phyloP scores from a whole-genome alignment of 805 yeast genomes.

The Cyberlindnera amylophila region DNA sequence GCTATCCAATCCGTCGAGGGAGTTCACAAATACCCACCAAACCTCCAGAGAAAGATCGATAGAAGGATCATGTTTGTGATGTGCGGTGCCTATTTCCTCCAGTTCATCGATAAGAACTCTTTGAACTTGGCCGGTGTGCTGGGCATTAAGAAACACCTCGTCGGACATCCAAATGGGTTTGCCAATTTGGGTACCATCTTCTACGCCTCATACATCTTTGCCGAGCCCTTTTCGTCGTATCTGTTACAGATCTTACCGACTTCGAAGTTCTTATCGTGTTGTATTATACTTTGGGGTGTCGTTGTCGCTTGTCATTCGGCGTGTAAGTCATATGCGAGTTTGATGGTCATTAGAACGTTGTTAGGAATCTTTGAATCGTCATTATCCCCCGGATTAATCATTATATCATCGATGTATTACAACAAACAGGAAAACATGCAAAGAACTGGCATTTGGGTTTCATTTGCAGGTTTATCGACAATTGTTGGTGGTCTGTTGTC shows the following conservation, averaged over 20 bases:
- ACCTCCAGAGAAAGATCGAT: slow-evolving; percentile 41
- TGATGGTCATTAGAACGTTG: slow-evolving; percentile 52
- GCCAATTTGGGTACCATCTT: slow-evolving; percentile 51
- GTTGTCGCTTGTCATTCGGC: slow-evolving; percentile 50
- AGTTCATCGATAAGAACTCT: slow-evolving; percentile 57
- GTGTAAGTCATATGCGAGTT: slow-evolving; percentile 46
- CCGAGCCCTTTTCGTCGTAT: slow-evolving; percentile 48
- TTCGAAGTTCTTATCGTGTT: slow-evolving; percentile 45
- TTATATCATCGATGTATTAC: slow-evolving; percentile 62
- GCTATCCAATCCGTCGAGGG: slow-evolving; percentile 3
- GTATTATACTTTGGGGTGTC: slow-evolving; percentile 51
- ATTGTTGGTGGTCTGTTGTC: slow-evolving; percentile 44
- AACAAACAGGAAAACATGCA: slow-evolving; percentile 47
- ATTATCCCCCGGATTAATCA: slow-evolving; percentile 52
- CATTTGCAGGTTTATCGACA: slow-evolving; percentile 51
- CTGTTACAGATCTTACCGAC: slow-evolving; percentile 50
- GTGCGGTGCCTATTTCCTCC: slow-evolving; percentile 51
- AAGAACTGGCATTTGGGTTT: slow-evolving; percentile 53
- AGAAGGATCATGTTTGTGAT: slow-evolving; percentile 43
- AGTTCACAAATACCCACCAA: slow-evolving; percentile 18
- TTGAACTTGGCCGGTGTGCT: slow-evolving; percentile 60
- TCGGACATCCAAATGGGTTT: slow-evolving; percentile 39
- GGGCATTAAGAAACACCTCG: slow-evolving; percentile 51
- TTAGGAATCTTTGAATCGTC: slow-evolving; percentile 54
- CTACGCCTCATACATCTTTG: slow-evolving; percentile 50